Evolutionary conservation across 768 basidiomycete genomes (phyloP).

Genomic region (Steccherinum ochraceum): DNA sequence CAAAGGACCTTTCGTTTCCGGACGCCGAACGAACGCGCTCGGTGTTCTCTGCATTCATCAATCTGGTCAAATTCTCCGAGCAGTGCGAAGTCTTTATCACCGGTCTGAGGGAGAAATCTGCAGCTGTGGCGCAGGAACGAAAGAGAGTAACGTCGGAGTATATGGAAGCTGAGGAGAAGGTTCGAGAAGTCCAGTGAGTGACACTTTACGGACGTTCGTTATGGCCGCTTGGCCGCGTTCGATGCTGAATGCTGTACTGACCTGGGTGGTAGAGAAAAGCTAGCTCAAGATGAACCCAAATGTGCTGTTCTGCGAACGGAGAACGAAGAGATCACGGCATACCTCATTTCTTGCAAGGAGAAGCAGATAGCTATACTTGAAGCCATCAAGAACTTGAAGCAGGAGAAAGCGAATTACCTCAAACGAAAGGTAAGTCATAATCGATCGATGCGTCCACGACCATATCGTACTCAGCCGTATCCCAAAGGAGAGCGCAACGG

Average conservation of each 20-base stretch:
- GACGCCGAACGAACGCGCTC: constrained; percentile 68
- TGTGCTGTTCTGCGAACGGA: constrained; percentile 53
- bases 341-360: constrained; percentile 67
- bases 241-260: not conserved
- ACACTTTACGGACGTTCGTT: not conserved
- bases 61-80: constrained; percentile 86
- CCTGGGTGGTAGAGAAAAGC: constrained; percentile 42
- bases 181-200: constrained; percentile 52
- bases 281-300: constrained; percentile 63
- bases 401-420: constrained; percentile 57
- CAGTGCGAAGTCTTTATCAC: constrained; percentile 60
- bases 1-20: constrained; percentile 68
- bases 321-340: constrained; percentile 55
- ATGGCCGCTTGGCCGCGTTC: no score
- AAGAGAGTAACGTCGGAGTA: constrained; percentile 47
- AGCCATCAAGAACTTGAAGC: constrained; percentile 66
- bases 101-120: constrained; percentile 55
- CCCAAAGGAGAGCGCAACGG: constrained; percentile 51
- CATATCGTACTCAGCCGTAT: constrained; percentile 2
- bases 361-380: constrained; percentile 51
- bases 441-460: not conserved
- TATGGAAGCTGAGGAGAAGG: constrained; percentile 41
- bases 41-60: constrained; percentile 84
- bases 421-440: constrained; percentile 53
- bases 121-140: constrained; percentile 54